Conservation (phyloP, 163 green algal genomes). For the Scenedesmus sp. region DNA sequence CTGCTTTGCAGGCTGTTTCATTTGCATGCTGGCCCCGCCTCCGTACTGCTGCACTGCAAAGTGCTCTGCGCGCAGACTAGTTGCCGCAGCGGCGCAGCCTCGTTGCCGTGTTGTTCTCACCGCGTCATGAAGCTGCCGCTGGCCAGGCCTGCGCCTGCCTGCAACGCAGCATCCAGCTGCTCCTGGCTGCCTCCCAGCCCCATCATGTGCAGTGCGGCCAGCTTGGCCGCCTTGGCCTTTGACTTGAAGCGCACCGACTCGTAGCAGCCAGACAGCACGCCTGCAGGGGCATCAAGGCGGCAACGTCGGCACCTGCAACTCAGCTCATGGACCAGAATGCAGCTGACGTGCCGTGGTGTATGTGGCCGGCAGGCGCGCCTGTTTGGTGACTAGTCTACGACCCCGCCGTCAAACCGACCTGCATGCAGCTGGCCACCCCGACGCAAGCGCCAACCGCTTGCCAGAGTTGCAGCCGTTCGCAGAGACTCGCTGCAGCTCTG, state of each 20-base stretch:
- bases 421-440: no score
- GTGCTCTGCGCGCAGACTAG: neutral
- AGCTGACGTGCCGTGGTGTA: no score
- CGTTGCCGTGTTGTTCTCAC: neutral
- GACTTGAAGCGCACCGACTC: constrained; percentile 91
- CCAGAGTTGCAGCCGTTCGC: no score
- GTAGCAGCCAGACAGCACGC: constrained; percentile 78
- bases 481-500: no score
- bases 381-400: neutral
- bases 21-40: no score
- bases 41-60: no score
- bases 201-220: constrained; percentile 61
- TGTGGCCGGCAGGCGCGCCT: no score
- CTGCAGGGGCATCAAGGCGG: neutral
- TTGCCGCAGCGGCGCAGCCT: neutral
- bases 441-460: no score
- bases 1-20: no score
- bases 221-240: constrained; percentile 71
- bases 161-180: constrained; percentile 59
- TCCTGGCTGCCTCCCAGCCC: constrained; percentile 25
- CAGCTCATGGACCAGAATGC: neutral
- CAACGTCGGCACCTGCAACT: neutral
- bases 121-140: constrained; percentile 77
- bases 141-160: constrained; percentile 65
- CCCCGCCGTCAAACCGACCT: no score